Conservation (phyloP, 495 filamentous ascomycete genomes). For the Hypomontagnella monticulosa region DNA sequence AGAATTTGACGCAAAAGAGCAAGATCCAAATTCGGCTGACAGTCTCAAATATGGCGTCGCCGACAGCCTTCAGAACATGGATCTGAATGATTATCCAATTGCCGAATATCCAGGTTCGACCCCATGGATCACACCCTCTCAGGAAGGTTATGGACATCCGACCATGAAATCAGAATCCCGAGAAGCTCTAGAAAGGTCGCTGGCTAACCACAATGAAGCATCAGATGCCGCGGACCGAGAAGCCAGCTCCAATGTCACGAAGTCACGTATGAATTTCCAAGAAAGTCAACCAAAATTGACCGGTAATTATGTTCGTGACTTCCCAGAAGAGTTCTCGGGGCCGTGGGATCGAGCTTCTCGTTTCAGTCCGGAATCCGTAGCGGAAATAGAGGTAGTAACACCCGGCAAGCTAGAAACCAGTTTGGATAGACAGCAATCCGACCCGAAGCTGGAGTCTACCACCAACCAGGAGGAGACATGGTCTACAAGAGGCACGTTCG, state of each 20-base stretch:
- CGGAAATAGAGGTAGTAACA: background rate
- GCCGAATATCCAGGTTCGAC: background rate
- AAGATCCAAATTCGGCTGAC: constrained; percentile 5
- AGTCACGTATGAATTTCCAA: constrained; percentile 26
- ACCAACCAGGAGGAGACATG: constrained; percentile 29
- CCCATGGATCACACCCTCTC: background rate
- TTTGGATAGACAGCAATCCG: constrained; percentile 43
- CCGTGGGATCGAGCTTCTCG: constrained; percentile 45
- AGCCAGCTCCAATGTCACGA: constrained; percentile 40
- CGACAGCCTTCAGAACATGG: constrained; percentile 19
- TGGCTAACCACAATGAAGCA: constrained; percentile 21
- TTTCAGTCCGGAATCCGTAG: background rate
- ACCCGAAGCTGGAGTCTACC: constrained; percentile 42
- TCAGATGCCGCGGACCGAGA: constrained; percentile 29
- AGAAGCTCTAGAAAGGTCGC: constrained; percentile 14
- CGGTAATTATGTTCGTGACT: constrained; percentile 57
- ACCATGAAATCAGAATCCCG: constrained; percentile 2
- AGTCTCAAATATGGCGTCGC: constrained; percentile 12
- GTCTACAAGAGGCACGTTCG: constrained; percentile 18
- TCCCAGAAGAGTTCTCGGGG: constrained; percentile 56
- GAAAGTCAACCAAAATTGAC: constrained; percentile 42
- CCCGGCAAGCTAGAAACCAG: constrained; percentile 47
- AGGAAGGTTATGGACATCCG: background rate
- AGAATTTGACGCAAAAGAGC: constrained; percentile 42
- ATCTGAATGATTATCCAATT: constrained; percentile 1